These are phyloP conservation scores for Nicotiana knightiana DNA, from an alignment of 257 asterid species.

Conservation along the genomic window DNA sequence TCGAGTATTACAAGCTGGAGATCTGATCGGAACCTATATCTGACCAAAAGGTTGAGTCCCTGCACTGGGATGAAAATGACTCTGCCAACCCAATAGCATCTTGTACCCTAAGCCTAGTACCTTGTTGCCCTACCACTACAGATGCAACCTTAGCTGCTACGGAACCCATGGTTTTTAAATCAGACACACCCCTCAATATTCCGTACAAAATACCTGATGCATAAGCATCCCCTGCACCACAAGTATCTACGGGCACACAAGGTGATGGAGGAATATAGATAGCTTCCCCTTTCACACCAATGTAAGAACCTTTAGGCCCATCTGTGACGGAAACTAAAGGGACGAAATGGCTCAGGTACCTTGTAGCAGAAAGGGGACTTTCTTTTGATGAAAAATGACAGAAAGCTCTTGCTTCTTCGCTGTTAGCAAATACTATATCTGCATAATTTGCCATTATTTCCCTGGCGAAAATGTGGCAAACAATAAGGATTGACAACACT, in stretches of 20 bases:
- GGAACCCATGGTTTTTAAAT: constrained; percentile 69
- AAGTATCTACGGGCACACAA: constrained; percentile 74
- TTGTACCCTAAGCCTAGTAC: constrained; percentile 76
- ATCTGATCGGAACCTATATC: constrained; percentile 77
- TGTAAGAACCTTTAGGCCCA: constrained; percentile 86
- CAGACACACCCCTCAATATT: constrained; percentile 53
- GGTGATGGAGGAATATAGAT: constrained; percentile 87
- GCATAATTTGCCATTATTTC: constrained; percentile 82
- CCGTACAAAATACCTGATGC: constrained; percentile 93
- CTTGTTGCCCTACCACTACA: constrained; percentile 85
- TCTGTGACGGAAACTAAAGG: constrained; percentile 95
- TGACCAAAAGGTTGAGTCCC: constrained; percentile 44
- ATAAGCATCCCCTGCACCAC: constrained; percentile 99
- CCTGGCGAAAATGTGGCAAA: constrained; percentile 35
- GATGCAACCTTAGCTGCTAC: constrained; percentile 94
- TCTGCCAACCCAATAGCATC: constrained; percentile 65
- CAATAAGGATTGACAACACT: neutral
- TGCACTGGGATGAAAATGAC: constrained; percentile 42
- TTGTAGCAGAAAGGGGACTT: constrained; percentile 71
- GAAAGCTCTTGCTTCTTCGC: constrained; percentile 78
- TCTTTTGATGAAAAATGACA: constrained; percentile 71
- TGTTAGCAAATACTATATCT: constrained; percentile 83
- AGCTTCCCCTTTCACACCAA: constrained; percentile 90
- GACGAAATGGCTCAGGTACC: constrained; percentile 92
- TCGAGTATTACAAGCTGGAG: constrained; percentile 51